Evolutionary conservation across 2,329 filamentous ascomycete species (phyloP).

Genomic region (Ophiostoma sp.): DNA sequence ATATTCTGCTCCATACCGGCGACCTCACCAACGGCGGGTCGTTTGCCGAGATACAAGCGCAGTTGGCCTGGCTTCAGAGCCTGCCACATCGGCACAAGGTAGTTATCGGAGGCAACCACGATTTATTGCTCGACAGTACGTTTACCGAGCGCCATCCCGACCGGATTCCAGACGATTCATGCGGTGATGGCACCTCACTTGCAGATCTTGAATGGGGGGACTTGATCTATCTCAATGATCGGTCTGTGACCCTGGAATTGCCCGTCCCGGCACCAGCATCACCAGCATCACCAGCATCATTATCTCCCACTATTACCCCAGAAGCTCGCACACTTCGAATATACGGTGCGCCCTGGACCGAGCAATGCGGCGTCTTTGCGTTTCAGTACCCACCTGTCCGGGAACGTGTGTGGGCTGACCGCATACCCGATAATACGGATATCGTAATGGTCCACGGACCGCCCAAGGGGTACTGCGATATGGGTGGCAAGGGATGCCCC

Average conservation of each 20-base stretch:
- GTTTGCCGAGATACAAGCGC: not conserved
- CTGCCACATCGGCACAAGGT: slow-evolving; percentile 21
- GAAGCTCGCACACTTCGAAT: slow-evolving; percentile 24
- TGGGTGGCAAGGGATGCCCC: slow-evolving; percentile 18
- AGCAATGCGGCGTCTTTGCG: slow-evolving; percentile 27
- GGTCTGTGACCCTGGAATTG: not conserved
- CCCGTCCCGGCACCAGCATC: too few relatives aligned
- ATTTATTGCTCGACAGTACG: slow-evolving; percentile 21
- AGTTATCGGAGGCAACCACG: slow-evolving; percentile 31
- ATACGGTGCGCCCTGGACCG: slow-evolving; percentile 29
- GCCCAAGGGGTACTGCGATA: slow-evolving; percentile 16
- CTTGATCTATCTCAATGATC: slow-evolving; percentile 17
- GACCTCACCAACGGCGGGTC: not conserved
- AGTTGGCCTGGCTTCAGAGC: not conserved
- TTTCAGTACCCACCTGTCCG: slow-evolving; percentile 28
- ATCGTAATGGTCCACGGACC: slow-evolving; percentile 20
- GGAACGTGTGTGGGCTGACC: slow-evolving; percentile 7
- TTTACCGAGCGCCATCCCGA: slow-evolving; percentile 19
- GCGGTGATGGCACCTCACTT: slow-evolving; percentile 11
- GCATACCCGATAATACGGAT: slow-evolving; percentile 16
- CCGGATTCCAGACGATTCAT: slow-evolving; percentile 24
- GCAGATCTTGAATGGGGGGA: slow-evolving; percentile 27
- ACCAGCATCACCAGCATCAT: not conserved
- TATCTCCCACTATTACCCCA: slow-evolving; percentile 9
- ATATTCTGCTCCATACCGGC: not conserved